Percentiles rank a stretch among this genome's conserved stretches.
phyloP scores from a whole-genome alignment of 164 flowering plant genomes.

The Protea cynaroides region DNA sequence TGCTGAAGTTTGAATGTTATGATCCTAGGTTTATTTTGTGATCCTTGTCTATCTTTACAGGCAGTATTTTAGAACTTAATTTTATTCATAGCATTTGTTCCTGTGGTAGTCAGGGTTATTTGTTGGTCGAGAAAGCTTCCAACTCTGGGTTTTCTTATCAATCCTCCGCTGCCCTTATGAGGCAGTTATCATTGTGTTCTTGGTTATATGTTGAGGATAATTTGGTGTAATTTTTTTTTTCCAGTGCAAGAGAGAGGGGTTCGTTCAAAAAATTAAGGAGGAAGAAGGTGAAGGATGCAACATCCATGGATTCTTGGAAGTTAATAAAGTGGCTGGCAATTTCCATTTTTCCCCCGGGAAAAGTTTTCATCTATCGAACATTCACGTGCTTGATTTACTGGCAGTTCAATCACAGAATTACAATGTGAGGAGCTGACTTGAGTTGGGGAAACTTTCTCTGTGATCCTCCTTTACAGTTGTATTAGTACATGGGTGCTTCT shows the following conservation, averaged over 20 bases:
- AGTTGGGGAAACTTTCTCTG: not conserved
- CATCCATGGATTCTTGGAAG: slow-evolving; percentile 61
- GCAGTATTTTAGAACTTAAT: too few species aligned
- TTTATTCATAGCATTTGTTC: too few species aligned
- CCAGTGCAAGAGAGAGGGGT: slow-evolving; percentile 79
- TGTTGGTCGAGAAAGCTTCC: too few species aligned
- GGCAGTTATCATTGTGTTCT: too few species aligned
- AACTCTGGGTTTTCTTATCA: too few species aligned
- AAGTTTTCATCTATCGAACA: slow-evolving; percentile 50
- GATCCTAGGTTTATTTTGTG: too few species aligned
- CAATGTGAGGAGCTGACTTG: slow-evolving; percentile 38
- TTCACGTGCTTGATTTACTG: slow-evolving; percentile 44
- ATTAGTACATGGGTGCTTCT: not conserved
- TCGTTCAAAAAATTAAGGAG: slow-evolving; percentile 53
- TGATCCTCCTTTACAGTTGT: not conserved
- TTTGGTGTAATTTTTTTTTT: slow-evolving; percentile 7
- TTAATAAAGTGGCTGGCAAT: slow-evolving; percentile 74
- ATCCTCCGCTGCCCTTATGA: too few species aligned
- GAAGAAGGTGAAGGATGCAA: slow-evolving; percentile 88
- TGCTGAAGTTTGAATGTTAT: too few species aligned
- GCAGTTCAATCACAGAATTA: slow-evolving; percentile 33
- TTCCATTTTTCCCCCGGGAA: slow-evolving; percentile 72
- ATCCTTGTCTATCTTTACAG: too few species aligned
- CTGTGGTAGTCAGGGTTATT: too few species aligned
- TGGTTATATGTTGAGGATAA: not conserved